These are phyloP conservation scores for Penicillium sp. DNA, from an alignment of 2,329 filamentous ascomycete genomes.

Conservation along the genomic window DNA sequence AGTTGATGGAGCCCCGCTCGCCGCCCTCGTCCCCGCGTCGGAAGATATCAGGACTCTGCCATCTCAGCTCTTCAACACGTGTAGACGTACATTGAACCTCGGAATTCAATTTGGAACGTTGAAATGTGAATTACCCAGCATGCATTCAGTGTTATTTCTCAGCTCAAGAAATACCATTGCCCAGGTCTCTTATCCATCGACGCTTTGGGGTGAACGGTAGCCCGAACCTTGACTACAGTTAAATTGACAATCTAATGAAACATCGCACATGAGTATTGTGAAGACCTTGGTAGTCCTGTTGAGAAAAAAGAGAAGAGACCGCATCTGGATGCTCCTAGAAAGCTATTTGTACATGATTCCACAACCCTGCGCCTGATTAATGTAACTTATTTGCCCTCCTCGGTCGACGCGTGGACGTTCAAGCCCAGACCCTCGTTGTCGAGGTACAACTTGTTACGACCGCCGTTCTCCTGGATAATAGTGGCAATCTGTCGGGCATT, in stretches of 20 bases:
- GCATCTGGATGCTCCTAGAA: slow-evolving; percentile 31
- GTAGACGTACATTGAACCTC: too few species aligned
- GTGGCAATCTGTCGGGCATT: slow-evolving; percentile 87
- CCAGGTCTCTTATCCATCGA: too few species aligned
- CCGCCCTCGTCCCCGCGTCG: slow-evolving; percentile 31
- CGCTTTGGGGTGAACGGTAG: background rate
- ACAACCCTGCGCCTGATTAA: slow-evolving; percentile 24
- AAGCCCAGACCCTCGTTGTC: slow-evolving; percentile 87
- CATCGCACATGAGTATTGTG: background rate
- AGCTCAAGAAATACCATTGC: background rate
- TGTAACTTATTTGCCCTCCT: slow-evolving; percentile 34
- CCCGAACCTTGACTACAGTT: background rate
- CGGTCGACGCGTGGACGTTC: slow-evolving; percentile 62
- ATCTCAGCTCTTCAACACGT: too few species aligned
- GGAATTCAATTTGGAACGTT: too few species aligned
- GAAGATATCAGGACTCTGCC: slow-evolving; percentile 11
- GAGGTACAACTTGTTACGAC: slow-evolving; percentile 90
- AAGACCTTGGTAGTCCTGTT: background rate
- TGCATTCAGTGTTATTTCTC: too few species aligned
- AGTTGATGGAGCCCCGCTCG: slow-evolving; percentile 24
- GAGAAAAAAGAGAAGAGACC: slow-evolving; percentile 33
- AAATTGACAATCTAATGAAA: background rate
- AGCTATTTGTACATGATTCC: slow-evolving; percentile 40
- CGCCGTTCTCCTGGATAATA: slow-evolving; percentile 79
- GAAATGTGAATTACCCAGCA: too few species aligned